Evolutionary conservation across 78 protist species (phyloP).

Genomic region (Isochrysis galbana): DNA sequence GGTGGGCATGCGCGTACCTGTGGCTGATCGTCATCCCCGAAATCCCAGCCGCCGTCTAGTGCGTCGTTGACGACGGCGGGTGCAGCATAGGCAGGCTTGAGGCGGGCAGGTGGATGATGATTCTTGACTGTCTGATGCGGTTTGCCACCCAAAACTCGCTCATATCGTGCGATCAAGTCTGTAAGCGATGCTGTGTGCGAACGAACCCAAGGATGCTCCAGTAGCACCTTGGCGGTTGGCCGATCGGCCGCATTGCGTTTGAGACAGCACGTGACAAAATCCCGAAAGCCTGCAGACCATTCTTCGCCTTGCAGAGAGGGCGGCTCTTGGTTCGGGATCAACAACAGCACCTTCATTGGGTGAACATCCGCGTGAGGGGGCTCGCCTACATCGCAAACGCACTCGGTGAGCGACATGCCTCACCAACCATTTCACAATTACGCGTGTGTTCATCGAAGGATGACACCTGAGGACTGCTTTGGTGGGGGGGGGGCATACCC

Average conservation of each 20-base stretch:
- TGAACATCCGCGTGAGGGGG: conserved; percentile 91
- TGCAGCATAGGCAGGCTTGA: neutral
- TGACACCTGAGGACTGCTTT: too few relatives aligned
- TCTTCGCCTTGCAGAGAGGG: neutral
- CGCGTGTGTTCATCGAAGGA: too few relatives aligned
- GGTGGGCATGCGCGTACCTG: too few relatives aligned
- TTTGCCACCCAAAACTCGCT: neutral
- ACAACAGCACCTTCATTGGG: conserved; percentile 89
- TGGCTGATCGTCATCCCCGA: too few relatives aligned
- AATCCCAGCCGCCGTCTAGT: neutral
- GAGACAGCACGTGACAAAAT: conserved; percentile 85
- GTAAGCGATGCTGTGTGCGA: neutral
- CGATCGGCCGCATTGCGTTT: conserved; percentile 57
- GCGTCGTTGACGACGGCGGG: neutral
- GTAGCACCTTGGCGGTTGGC: conserved; percentile 88
- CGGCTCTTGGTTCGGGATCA: conserved; percentile 82
- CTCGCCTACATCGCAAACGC: too few relatives aligned
- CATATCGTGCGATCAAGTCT: neutral
- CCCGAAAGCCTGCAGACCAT: conserved; percentile 72
- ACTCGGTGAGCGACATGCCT: too few relatives aligned
- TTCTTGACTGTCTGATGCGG: neutral
- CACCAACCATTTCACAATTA: too few relatives aligned
- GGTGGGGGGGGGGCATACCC: too few relatives aligned
- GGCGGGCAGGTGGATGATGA: neutral
- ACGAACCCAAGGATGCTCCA: conserved; percentile 78